Evolutionary conservation across 805 yeast species (phyloP), one percentile per base, ranked within the genome.

Genomic region (Diddensiella santjacobensis): DNA sequence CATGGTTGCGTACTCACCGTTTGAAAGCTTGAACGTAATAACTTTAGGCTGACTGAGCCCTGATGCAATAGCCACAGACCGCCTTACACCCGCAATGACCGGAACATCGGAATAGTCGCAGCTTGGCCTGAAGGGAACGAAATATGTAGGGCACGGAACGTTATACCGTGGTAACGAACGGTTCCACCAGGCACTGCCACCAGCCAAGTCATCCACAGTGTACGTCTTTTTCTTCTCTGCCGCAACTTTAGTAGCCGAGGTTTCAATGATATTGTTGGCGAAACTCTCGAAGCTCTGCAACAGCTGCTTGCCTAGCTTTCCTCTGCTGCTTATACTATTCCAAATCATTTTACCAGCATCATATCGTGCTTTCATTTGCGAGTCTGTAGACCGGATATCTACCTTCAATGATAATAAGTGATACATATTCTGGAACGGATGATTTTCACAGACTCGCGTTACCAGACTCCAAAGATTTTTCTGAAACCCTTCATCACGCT

Each of bases 1-100:
- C 61, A 84, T 74, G 48, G 72, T 78, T 50, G 78, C 83, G 0
- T 49, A 58, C 0, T 64, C 53, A 0, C 98, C 98, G 58, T 80
- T 75, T 0, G 81, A 72, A 13, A 82, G 65, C 0, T 41, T 44
- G 45, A 86, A 68, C 1, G 68, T 74, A 44, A 83, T 71, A 44
- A 95, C 84, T 61, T 91, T 91, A 0, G 99, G 99, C 51, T 81
- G 73, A 53, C 96, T 87, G 8, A 91, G 65, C 2, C 99, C 99
- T 0, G 93, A 79, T 0, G 98, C 93, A n/a, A 87, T 72, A 0
- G 65, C 52, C 1, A 90, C 69, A 2, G 59, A 64, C 0, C 72
- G 65, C 3, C 71, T 73, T 1, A 87, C 74, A 0, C 57, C 52
- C 0, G 53, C 38, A 39, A 93, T 76, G 0, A 61, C 58, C 0